Conservation (phyloP, 139 green algal species). For the Tetraselmis striata region DNA sequence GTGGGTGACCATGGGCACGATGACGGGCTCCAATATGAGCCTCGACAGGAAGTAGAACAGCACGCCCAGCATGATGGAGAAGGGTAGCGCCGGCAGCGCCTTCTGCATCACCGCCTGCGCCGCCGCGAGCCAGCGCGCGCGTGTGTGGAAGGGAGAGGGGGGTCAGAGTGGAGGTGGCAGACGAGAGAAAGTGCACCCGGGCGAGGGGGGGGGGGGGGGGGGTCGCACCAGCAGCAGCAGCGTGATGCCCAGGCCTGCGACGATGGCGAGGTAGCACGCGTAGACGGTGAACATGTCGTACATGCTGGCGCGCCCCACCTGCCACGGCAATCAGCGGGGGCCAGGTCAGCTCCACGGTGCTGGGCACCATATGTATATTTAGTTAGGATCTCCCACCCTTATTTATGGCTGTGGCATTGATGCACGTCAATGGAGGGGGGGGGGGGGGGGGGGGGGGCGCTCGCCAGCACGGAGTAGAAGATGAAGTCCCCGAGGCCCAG, state of each 20-base stretch:
- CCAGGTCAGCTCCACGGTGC: no score
- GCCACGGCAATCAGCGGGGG: no score
- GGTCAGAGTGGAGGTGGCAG: background rate
- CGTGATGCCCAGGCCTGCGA: constrained; percentile 75
- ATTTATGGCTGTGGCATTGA: no score
- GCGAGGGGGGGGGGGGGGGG: no score
- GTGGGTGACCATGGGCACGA: constrained; percentile 43
- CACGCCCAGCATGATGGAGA: constrained; percentile 86
- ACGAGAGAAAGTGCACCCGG: background rate
- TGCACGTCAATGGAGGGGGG: background rate
- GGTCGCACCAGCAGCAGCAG: constrained; percentile 59
- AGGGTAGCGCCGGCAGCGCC: constrained; percentile 88
- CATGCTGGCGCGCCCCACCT: constrained; percentile 90
- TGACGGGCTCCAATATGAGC: constrained; percentile 72
- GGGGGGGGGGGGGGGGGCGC: background rate
- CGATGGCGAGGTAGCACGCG: constrained; percentile 63
- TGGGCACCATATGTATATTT: no score
- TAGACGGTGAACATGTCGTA: constrained; percentile 89
- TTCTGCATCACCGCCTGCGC: constrained; percentile 54
- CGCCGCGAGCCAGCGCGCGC: no score
- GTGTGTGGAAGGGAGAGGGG: no score
- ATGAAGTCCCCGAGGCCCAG: constrained; percentile 98
- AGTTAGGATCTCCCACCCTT: no score
- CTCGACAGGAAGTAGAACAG: constrained; percentile 83
- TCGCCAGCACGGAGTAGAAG: constrained; percentile 88